These are phyloP conservation scores for Xerocomellus intermedius DNA, from an alignment of 768 basidiomycete genomes.

Conservation along the genomic window DNA sequence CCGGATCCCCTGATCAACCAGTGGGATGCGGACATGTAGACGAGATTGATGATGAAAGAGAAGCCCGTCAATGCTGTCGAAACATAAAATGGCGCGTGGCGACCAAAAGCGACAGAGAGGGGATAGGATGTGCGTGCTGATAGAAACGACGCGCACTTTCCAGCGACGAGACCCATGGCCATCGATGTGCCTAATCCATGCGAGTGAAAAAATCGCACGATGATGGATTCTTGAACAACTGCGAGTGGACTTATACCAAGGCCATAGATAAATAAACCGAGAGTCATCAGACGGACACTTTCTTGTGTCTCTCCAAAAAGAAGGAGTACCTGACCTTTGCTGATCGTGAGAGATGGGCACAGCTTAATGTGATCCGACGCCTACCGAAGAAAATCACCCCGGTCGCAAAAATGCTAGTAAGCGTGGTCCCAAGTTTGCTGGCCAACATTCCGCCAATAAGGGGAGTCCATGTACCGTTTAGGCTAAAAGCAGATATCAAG, in stretches of 20 bases:
- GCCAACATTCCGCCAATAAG: slow-evolving; percentile 73
- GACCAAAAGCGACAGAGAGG: slow-evolving; percentile 63
- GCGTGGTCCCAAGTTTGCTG: slow-evolving; percentile 68
- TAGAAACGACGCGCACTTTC: slow-evolving; percentile 75
- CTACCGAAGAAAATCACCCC: slow-evolving; percentile 63
- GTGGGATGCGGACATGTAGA: slow-evolving; percentile 62
- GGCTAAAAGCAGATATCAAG: slow-evolving; percentile 70
- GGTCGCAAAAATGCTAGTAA: slow-evolving; percentile 71
- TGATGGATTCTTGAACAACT: slow-evolving; percentile 82
- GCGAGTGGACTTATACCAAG: slow-evolving; percentile 77
- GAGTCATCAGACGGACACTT: slow-evolving; percentile 64
- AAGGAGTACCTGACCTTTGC: slow-evolving; percentile 61
- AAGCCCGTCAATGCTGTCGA: slow-evolving; percentile 61
- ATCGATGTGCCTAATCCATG: slow-evolving; percentile 75
- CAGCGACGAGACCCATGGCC: slow-evolving; percentile 80
- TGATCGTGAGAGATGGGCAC: slow-evolving; percentile 5
- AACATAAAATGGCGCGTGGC: slow-evolving; percentile 72
- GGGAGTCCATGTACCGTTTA: slow-evolving; percentile 79
- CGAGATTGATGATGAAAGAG: slow-evolving; percentile 65
- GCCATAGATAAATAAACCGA: slow-evolving; percentile 79
- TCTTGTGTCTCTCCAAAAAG: slow-evolving; percentile 61
- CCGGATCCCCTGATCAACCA: slow-evolving; percentile 64
- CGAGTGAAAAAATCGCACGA: slow-evolving; percentile 76
- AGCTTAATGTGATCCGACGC: slow-evolving; percentile 3
- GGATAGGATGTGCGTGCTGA: slow-evolving; percentile 76